These are phyloP conservation scores for Trichoderma sp. DNA, from an alignment of 2,329 filamentous ascomycete genomes.

Conservation along the genomic window DNA sequence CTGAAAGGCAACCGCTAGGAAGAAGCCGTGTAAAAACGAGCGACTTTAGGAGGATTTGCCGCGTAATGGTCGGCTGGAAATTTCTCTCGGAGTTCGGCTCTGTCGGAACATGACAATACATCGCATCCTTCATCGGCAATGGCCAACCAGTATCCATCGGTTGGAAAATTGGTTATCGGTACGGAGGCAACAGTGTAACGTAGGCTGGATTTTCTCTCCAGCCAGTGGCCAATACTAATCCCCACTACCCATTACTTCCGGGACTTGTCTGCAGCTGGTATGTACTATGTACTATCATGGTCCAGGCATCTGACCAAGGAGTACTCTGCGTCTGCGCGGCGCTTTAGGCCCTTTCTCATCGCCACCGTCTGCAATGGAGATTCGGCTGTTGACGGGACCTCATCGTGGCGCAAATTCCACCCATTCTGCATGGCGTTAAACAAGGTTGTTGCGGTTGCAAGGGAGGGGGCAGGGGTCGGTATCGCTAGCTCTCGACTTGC, in stretches of 20 bases:
- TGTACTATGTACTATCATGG: too few relatives aligned
- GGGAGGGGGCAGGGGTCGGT: constrained; percentile 12
- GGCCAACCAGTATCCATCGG: not conserved
- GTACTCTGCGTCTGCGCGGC: not conserved
- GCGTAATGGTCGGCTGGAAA: not conserved
- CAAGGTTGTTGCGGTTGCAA: constrained; percentile 20
- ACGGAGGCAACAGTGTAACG: not conserved
- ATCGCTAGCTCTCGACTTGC: not conserved
- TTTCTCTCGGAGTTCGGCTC: constrained; percentile 16
- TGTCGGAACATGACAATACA: constrained; percentile 8
- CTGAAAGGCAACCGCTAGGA: constrained; percentile 11
- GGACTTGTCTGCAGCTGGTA: not conserved
- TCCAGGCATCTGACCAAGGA: not conserved
- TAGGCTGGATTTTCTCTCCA: not conserved
- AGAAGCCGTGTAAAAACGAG: constrained; percentile 4
- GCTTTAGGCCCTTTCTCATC: not conserved
- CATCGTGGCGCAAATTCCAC: constrained; percentile 18
- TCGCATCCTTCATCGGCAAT: not conserved
- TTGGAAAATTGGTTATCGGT: not conserved
- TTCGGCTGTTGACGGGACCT: constrained; percentile 14
- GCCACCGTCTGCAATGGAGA: constrained; percentile 2
- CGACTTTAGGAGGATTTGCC: constrained; percentile 9
- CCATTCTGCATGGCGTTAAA: constrained; percentile 24
- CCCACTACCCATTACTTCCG: not conserved
- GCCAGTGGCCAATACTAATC: not conserved